Evolutionary conservation across 345 rosid genomes (phyloP), one percentile per base, ranked within the genome.

Genomic region (Hirschfeldia incana): DNA sequence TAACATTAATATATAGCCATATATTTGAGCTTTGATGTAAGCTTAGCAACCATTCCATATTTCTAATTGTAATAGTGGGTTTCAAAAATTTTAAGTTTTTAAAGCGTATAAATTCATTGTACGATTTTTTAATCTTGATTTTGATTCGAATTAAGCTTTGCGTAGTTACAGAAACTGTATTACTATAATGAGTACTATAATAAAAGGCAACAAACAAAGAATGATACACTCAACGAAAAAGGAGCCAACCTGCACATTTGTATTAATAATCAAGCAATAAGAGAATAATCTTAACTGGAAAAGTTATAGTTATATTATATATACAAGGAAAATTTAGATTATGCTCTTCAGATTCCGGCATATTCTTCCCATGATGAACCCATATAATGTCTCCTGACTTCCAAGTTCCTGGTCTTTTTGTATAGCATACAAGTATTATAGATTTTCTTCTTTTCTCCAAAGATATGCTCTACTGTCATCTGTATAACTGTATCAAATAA

Each of bases 331-430:
- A 5, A 8, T 57, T 71, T 36, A 26, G 36, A 59, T 44, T 79
- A 73, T 67, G 78, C 82, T 73, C 69, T 67, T 60, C 8, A 34
- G 70, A 60, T 73, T 79, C 70, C 82, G 46, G 78, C 63, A 79
- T 79, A 79, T 79, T 60, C 82, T 72, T 71, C 72, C 15, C 46
- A 71, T 16, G 66, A 37, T 71, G 42, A 49, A 10, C 55, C 33
- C 65, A 70, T 70, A 12, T 57, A 51, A 44, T 17, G 29, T 76
- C 70, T 70, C 62, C 39, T 28, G 72, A 39, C 17, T 75, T 27
- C 2, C 39, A 21, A 61, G 66, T 30, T 61, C 16, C 8, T 28
- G 69, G 73, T 67, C 79, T 39, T 67, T 34, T 67, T 59, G 73
- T 76, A 28, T 76, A 17, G 11, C 73, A 59, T 28, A 6, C 32